A percentile compares a stretch with the other conserved stretches of the same genome.
phyloP scores from a whole-genome alignment of 2,329 filamentous ascomycete genomes.

The Aspergillus eucalypticola region DNA sequence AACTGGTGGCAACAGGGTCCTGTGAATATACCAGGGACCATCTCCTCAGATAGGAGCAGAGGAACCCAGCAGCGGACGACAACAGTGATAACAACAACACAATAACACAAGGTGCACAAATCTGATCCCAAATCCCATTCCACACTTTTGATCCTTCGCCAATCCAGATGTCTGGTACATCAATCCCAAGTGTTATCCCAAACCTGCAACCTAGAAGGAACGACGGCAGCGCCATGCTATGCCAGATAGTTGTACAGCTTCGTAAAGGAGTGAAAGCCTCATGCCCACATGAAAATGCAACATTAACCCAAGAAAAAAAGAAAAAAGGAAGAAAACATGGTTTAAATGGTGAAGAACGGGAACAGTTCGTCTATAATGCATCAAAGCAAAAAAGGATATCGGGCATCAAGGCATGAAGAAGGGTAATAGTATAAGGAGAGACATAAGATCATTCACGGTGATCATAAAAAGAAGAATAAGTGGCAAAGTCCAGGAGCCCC shows the following conservation, averaged over 20 bases:
- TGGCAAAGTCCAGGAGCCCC: slow-evolving; percentile 3
- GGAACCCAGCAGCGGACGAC: background rate
- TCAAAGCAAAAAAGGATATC: slow-evolving; percentile 20
- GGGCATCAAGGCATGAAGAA: slow-evolving; percentile 36
- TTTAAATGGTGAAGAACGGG: slow-evolving; percentile 32
- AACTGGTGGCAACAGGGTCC: background rate
- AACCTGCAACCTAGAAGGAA: slow-evolving; percentile 39
- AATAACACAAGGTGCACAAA: background rate
- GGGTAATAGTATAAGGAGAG: slow-evolving; percentile 31
- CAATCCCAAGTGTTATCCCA: slow-evolving; percentile 23
- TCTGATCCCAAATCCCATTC: slow-evolving; percentile 10
- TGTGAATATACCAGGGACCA: too few species aligned
- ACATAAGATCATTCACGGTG: slow-evolving; percentile 34
- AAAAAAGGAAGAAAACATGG: slow-evolving; percentile 18
- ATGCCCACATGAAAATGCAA: slow-evolving; percentile 35
- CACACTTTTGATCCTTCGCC: slow-evolving; percentile 23
- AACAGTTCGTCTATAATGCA: slow-evolving; percentile 38
- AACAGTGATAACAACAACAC: background rate
- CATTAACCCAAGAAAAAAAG: slow-evolving; percentile 26
- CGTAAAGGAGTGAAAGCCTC: slow-evolving; percentile 36
- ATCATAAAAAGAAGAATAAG: slow-evolving; percentile 19
- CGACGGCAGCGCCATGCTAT: slow-evolving; percentile 41
- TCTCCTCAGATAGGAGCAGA: background rate
- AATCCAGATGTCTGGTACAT: slow-evolving; percentile 17
- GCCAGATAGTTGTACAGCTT: slow-evolving; percentile 39